Evolutionary conservation across 495 filamentous ascomycete species (phyloP).

Genomic region (Aspergillus heteromorphus): DNA sequence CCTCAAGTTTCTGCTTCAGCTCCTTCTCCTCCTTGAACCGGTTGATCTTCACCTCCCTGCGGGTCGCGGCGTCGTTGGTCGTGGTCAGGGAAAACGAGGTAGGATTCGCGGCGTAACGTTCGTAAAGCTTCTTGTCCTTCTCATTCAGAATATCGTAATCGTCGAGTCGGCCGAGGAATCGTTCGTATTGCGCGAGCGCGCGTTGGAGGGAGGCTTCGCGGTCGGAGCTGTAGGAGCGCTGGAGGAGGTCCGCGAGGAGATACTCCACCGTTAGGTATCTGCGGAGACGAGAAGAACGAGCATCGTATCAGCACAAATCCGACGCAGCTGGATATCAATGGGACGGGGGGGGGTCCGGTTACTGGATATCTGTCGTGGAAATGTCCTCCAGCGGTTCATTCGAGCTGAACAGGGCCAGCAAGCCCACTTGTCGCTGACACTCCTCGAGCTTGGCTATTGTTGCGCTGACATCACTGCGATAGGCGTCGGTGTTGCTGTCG

Average conservation of each 20-base stretch:
- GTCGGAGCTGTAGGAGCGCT: conserved; percentile 48
- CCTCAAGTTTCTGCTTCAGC: conserved; percentile 76
- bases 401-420: conserved; percentile 76
- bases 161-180: conserved; percentile 69
- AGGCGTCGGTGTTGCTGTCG: conserved; percentile 52
- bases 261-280: conserved; percentile 68
- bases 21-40: conserved; percentile 84
- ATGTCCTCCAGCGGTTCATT: conserved; percentile 91
- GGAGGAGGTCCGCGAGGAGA: conserved; percentile 61
- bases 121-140: conserved; percentile 64
- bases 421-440: conserved; percentile 61
- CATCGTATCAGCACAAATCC: too few species aligned
- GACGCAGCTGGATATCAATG: too few species aligned
- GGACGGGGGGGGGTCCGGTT: conserved; percentile 29
- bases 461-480: conserved; percentile 60
- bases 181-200: conserved; percentile 66
- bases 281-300: neutral
- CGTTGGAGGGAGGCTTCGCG: conserved; percentile 59
- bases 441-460: conserved; percentile 67
- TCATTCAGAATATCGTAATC: conserved; percentile 67
- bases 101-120: conserved; percentile 61
- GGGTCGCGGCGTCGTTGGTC: conserved; percentile 61
- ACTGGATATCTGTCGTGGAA: conserved; percentile 76
- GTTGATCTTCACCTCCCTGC: conserved; percentile 77
- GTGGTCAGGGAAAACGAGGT: conserved; percentile 63